Evolutionary conservation across 1,284 basidiomycete species (phyloP).

Genomic region (Coriolopsis trogii): DNA sequence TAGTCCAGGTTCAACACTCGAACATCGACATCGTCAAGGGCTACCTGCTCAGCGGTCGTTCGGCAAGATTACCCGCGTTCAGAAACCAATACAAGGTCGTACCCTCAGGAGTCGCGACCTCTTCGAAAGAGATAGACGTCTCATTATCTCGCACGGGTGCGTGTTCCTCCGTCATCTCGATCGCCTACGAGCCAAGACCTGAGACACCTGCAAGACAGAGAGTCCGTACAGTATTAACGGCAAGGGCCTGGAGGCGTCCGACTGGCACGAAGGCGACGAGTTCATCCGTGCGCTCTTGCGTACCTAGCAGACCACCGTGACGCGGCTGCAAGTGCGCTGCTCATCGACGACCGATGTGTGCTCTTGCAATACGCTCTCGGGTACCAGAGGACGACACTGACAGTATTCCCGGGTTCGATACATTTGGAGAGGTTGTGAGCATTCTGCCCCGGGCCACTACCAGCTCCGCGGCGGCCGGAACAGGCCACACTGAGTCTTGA

Average conservation of each 20-base stretch:
- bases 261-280: slow-evolving; percentile 66
- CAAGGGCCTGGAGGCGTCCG: slow-evolving; percentile 47
- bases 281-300: slow-evolving; percentile 69
- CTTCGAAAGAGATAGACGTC: slow-evolving; percentile 60
- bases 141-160: slow-evolving; percentile 82
- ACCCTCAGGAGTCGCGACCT: slow-evolving; percentile 77
- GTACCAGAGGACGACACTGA: slow-evolving; percentile 53
- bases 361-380: slow-evolving; percentile 71
- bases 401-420: slow-evolving; percentile 75
- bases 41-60: slow-evolving; percentile 71
- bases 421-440: slow-evolving; percentile 39
- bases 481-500: too few relatives aligned
- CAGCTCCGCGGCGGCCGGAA: too few relatives aligned
- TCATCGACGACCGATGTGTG: slow-evolving; percentile 72
- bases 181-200: neutral
- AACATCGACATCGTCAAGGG: slow-evolving; percentile 64
- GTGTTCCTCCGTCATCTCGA: slow-evolving; percentile 17
- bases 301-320: slow-evolving; percentile 49
- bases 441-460: too few relatives aligned
- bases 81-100: too few relatives aligned
- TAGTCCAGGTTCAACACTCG: too few relatives aligned
- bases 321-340: slow-evolving; percentile 62
- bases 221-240: slow-evolving; percentile 58
- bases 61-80: slow-evolving; percentile 52
- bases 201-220: slow-evolving; percentile 54